These are phyloP conservation scores for Colletotrichum melonis DNA, from an alignment of 2,329 filamentous ascomycete genomes.

Conservation along the genomic window DNA sequence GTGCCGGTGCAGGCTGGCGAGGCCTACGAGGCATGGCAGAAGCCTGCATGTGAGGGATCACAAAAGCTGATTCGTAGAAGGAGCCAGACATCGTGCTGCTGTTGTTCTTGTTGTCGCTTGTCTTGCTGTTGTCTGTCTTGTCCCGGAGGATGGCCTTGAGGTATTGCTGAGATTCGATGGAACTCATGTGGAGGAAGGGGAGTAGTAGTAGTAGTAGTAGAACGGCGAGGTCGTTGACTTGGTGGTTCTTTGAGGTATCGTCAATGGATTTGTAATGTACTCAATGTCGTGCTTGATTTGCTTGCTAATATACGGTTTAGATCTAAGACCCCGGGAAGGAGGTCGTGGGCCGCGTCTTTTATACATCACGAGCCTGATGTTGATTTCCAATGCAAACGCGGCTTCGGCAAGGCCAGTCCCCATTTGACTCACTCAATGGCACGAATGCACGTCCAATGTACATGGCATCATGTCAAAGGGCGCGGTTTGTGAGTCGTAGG, in stretches of 20 bases:
- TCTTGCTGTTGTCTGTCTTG: neutral
- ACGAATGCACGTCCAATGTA: neutral
- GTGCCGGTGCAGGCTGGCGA: slow-evolving; percentile 8
- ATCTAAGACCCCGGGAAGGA: neutral
- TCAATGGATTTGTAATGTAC: neutral
- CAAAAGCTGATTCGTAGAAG: slow-evolving; percentile 33
- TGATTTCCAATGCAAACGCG: slow-evolving; percentile 7
- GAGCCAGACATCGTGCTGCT: slow-evolving; percentile 17
- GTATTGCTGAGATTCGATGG: slow-evolving; percentile 21
- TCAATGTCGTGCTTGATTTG: neutral
- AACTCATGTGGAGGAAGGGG: slow-evolving; percentile 13
- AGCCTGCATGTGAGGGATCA: slow-evolving; percentile 27
- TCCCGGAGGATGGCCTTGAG: slow-evolving; percentile 32
- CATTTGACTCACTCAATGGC: neutral
- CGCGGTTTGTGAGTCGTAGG: slow-evolving; percentile 5
- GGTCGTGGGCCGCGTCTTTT: slow-evolving; percentile 12
- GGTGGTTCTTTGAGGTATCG: neutral
- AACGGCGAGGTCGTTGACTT: neutral
- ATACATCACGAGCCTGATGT: neutral
- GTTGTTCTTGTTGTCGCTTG: neutral
- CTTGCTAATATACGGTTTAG: neutral
- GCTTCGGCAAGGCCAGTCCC: neutral
- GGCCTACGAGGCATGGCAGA: slow-evolving; percentile 31
- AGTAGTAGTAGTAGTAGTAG: too few species aligned
- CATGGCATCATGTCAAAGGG: slow-evolving; percentile 34